Base-by-base conservation (phyloP, 441 rosid genomes). In the Jatropha multifida region DNA sequence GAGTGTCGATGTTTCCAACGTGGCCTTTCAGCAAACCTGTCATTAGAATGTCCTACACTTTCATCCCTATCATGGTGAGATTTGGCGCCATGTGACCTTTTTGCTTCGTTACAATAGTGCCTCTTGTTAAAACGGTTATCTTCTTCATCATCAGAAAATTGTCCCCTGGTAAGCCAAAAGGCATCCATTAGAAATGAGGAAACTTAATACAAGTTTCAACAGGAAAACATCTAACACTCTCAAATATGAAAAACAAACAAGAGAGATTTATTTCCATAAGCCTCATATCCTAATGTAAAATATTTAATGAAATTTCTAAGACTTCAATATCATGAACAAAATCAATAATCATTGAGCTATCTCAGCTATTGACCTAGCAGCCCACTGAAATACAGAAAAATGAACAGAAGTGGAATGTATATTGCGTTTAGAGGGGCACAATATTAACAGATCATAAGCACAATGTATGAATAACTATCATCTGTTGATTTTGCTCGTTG, bases 1-100 rank as follows among this genome's bases (percentile, higher is more conserved):
- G 64, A 51, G 44, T 2, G 73, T 49, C 37, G 27, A 75, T 64
- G 73, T 72, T 79, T 76, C 74, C 46, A 5, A 32, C 63, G 69
- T 6, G 80, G 60, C 56, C 75, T 73, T 64, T 65, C 76, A n/a
- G 65, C 61, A 64, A 75, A 79, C 82, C 82, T 79, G 58, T 77
- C 83, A 51, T 70, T 78, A 48, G 80, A 81, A 72, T 49, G 69
- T 79, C 73, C 69, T 54, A 26, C 69, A 77, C 70, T 70, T 73
- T 65, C 77, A 71, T 69, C 84, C 83, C 65, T 69, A 15, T 67
- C 66, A 18, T 14, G 73, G 62, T 14, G 60, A 68, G 59, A 51
- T 70, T 66, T 78, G 59, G 9, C 18, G 11, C 68, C 71, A 65
- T 41, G 37, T 27, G 68, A 37, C 67, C 83, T 81, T 68, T 82